Percentiles rank a stretch among this genome's conserved stretches.
phyloP scores from a whole-genome alignment of 768 basidiomycete species.

The Rhodotorula toruloides region DNA sequence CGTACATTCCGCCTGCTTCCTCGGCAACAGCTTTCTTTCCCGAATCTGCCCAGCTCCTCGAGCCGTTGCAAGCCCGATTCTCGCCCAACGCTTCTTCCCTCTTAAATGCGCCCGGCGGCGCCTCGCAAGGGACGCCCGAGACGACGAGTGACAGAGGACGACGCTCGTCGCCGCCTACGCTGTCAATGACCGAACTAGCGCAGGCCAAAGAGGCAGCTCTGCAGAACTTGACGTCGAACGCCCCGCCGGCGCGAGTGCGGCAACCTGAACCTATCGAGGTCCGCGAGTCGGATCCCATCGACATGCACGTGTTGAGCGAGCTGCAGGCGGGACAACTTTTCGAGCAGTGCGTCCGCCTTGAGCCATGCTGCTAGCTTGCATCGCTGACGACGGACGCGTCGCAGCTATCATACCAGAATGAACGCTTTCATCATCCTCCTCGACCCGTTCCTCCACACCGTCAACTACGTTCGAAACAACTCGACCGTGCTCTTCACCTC shows the following conservation, averaged over 20 bases:
- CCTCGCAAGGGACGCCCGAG: neutral
- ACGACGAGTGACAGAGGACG: neutral
- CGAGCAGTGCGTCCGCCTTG: slow-evolving; percentile 1
- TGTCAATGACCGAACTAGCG: slow-evolving; percentile 24
- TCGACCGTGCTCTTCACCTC: slow-evolving; percentile 33
- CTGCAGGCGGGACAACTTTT: slow-evolving; percentile 18
- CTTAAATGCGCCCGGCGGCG: too few relatives aligned
- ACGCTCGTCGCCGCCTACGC: neutral
- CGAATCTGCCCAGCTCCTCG: neutral
- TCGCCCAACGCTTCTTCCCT: neutral
- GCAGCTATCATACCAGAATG: slow-evolving; percentile 16
- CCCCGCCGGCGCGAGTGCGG: neutral
- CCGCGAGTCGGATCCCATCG: slow-evolving; percentile 13
- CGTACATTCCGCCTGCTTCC: neutral
- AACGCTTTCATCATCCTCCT: slow-evolving; percentile 34
- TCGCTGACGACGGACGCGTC: neutral
- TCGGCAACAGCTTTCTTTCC: neutral
- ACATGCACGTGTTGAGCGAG: slow-evolving; percentile 22
- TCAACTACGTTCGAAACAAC: slow-evolving; percentile 16
- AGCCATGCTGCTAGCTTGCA: neutral
- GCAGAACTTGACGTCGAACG: neutral
- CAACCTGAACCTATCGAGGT: neutral
- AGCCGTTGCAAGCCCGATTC: neutral
- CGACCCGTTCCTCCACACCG: slow-evolving; percentile 16
- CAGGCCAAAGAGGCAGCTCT: slow-evolving; percentile 18